Percentiles rank a stretch among this genome's conserved stretches.
phyloP scores from a whole-genome alignment of 495 filamentous ascomycete genomes.

The Aspergillus sclerotioniger region DNA sequence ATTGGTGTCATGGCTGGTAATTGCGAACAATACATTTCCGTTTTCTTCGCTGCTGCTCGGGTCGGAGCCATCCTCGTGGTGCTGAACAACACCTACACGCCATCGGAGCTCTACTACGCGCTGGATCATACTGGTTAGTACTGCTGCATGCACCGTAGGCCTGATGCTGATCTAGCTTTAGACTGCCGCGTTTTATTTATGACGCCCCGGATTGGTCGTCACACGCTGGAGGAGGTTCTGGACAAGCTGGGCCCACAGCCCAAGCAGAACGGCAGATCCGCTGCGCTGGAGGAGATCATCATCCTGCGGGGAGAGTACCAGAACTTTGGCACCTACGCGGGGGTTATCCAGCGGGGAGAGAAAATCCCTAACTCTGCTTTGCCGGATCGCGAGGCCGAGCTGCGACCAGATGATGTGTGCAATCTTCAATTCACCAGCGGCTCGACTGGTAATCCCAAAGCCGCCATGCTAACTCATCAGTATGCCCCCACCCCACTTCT shows the following conservation, averaged over 20 bases:
- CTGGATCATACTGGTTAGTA: slow-evolving; percentile 60
- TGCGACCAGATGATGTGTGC: slow-evolving; percentile 61
- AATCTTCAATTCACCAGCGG: slow-evolving; percentile 73
- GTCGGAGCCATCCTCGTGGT: slow-evolving; percentile 69
- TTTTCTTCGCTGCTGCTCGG: slow-evolving; percentile 65
- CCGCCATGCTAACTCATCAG: slow-evolving; percentile 73
- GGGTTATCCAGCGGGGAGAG: slow-evolving; percentile 37
- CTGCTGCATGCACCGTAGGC: slow-evolving; percentile 4
- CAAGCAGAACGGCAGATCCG: slow-evolving; percentile 29
- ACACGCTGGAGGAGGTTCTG: slow-evolving; percentile 55
- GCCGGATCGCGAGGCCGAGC: slow-evolving; percentile 41
- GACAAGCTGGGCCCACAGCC: slow-evolving; percentile 43
- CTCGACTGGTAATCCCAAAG: slow-evolving; percentile 68
- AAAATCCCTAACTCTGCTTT: slow-evolving; percentile 39
- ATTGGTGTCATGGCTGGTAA: slow-evolving; percentile 71
- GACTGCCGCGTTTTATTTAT: slow-evolving; percentile 65
- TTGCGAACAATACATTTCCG: slow-evolving; percentile 65
- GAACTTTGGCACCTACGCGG: slow-evolving; percentile 50
- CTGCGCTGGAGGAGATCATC: slow-evolving; percentile 47
- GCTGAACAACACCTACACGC: slow-evolving; percentile 70
- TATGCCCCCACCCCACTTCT: slow-evolving; percentile 30
- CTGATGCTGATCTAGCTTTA: slow-evolving; percentile 17
- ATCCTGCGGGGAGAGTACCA: slow-evolving; percentile 53
- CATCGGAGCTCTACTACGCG: slow-evolving; percentile 59
- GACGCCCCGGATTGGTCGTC: slow-evolving; percentile 57